phyloP scores from a whole-genome alignment of 2,329 filamentous ascomycete genomes.

The Boeremia exigua region DNA sequence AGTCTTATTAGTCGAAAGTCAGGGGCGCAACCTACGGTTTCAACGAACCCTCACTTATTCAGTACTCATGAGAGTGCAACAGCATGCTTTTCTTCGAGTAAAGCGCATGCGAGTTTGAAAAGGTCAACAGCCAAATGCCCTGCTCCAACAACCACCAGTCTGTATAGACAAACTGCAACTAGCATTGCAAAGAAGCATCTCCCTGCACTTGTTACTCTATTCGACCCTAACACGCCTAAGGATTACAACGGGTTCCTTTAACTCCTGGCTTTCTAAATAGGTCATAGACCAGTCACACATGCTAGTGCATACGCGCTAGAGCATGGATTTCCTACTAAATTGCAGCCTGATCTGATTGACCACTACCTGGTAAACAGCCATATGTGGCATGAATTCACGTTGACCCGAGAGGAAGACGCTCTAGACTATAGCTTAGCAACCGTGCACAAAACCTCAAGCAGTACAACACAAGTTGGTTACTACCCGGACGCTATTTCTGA shows the following conservation, averaged over 20 bases:
- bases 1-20: constrained; percentile 6
- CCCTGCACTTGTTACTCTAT: not conserved
- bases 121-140: not conserved
- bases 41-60: constrained; percentile 9
- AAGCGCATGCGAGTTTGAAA: too few relatives aligned
- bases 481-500: too few relatives aligned
- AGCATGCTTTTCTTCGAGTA: too few relatives aligned
- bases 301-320: constrained; percentile 9
- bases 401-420: too few relatives aligned
- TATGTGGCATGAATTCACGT: not conserved
- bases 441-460: too few relatives aligned
- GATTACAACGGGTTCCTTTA: not conserved
- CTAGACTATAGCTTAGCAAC: too few relatives aligned
- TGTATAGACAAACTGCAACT: constrained; percentile 5
- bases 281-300: constrained; percentile 7
- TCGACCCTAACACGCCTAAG: constrained; percentile 4
- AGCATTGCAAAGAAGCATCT: constrained; percentile 8
- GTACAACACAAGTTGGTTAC: too few relatives aligned
- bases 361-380: constrained; percentile 1
- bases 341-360: constrained; percentile 6
- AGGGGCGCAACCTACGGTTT: not conserved
- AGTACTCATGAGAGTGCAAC: not conserved
- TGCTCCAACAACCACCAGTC: too few relatives aligned
- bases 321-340: constrained; percentile 4
- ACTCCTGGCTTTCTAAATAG: constrained; percentile 9